Conservation (phyloP, 495 filamentous ascomycete genomes). For the Lineolata rhizophorae region DNA sequence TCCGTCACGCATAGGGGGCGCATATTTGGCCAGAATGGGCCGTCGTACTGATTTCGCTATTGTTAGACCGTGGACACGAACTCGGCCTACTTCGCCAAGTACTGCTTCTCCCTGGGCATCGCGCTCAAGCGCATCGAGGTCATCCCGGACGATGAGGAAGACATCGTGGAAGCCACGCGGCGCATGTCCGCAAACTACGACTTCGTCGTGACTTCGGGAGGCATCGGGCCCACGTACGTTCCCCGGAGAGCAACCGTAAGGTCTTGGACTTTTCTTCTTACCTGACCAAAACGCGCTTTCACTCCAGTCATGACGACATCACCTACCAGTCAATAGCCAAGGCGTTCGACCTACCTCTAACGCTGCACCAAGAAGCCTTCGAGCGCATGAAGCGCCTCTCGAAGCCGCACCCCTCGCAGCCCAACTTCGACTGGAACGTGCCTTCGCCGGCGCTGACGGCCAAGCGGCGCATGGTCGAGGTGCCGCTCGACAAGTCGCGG, state of each 20-base stretch:
- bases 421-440: constrained; percentile 65
- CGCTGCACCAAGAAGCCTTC: constrained; percentile 52
- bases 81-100: constrained; percentile 76
- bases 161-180: constrained; percentile 71
- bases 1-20: too few species aligned
- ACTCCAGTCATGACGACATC: constrained; percentile 92
- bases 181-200: constrained; percentile 80
- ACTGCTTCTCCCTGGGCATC: constrained; percentile 81
- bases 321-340: constrained; percentile 87
- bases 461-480: constrained; percentile 68
- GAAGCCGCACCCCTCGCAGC: constrained; percentile 44
- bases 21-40: constrained; percentile 6
- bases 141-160: constrained; percentile 70
- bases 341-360: constrained; percentile 56
- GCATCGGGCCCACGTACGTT: constrained; percentile 76
- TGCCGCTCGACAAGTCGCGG: constrained; percentile 50
- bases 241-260: too few species aligned
- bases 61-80: constrained; percentile 70
- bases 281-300: not conserved
- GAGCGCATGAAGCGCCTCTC: constrained; percentile 66
- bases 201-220: constrained; percentile 82
- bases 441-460: constrained; percentile 59
- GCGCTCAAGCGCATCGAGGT: constrained; percentile 76
- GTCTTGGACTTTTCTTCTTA: constrained; percentile 4
- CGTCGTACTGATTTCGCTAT: constrained; percentile 1